phyloP scores from a whole-genome alignment of 2,329 filamentous ascomycete genomes.

The Apiospora marii region DNA sequence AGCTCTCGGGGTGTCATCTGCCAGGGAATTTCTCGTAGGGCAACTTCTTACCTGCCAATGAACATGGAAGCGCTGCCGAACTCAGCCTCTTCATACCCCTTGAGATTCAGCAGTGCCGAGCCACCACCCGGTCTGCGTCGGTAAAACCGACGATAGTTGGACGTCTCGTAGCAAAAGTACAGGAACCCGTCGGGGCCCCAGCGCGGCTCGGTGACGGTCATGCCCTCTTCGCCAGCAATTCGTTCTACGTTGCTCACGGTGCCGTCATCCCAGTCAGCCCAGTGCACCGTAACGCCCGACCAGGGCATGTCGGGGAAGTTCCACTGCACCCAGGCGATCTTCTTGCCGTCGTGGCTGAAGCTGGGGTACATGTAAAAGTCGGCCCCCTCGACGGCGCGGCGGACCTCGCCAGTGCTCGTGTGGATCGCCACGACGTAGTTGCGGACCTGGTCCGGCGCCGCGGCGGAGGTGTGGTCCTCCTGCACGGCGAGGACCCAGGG shows the following conservation, averaged over 20 bases:
- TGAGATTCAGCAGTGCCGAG: background rate
- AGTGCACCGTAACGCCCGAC: slow-evolving; percentile 53
- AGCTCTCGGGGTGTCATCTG: background rate
- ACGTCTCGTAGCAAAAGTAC: slow-evolving; percentile 56
- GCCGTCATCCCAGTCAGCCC: slow-evolving; percentile 49
- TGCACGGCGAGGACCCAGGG: slow-evolving; percentile 58
- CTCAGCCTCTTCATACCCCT: slow-evolving; percentile 13
- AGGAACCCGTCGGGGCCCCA: slow-evolving; percentile 59
- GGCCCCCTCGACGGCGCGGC: slow-evolving; percentile 49
- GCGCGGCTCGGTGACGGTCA: slow-evolving; percentile 53
- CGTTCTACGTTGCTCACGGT: slow-evolving; percentile 40
- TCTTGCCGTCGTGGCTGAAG: slow-evolving; percentile 55
- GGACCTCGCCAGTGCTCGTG: slow-evolving; percentile 49
- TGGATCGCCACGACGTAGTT: slow-evolving; percentile 52
- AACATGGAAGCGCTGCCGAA: slow-evolving; percentile 8
- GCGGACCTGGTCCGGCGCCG: slow-evolving; percentile 41
- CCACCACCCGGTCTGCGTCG: slow-evolving; percentile 34
- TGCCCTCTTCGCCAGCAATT: slow-evolving; percentile 51
- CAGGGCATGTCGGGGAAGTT: slow-evolving; percentile 62
- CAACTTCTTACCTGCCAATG: slow-evolving; percentile 28
- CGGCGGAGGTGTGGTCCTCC: slow-evolving; percentile 55
- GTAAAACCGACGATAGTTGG: slow-evolving; percentile 57
- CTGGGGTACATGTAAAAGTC: slow-evolving; percentile 62
- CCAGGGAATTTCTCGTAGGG: background rate
- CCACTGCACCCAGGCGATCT: slow-evolving; percentile 63